Conservation (phyloP, 371 early-diverging fungal genomes). For the Mucor plumbeus region DNA sequence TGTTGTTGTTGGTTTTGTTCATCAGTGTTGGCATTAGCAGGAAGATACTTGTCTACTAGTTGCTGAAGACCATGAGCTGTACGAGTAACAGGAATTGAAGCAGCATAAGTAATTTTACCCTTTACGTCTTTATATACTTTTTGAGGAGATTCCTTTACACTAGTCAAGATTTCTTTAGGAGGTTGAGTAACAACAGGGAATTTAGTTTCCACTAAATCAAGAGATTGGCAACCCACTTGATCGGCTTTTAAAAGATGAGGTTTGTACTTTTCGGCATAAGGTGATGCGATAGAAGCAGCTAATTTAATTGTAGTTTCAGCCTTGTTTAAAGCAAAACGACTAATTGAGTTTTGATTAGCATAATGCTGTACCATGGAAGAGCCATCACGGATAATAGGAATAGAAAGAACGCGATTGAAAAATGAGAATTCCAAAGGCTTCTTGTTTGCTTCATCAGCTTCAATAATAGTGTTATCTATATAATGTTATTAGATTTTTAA, state of each 20-base stretch:
- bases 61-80: conserved; percentile 19
- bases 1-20: neutral
- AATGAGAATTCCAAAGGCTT: conserved; percentile 27
- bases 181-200: conserved; percentile 62
- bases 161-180: conserved; percentile 56
- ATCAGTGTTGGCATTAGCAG: conserved; percentile 11
- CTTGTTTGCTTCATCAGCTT: conserved; percentile 29
- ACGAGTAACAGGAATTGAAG: conserved; percentile 38
- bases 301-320: conserved; percentile 50
- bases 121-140: conserved; percentile 30
- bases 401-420: conserved; percentile 54
- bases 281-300: conserved; percentile 51
- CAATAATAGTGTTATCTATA: conserved; percentile 9
- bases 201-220: conserved; percentile 63
- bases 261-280: conserved; percentile 55
- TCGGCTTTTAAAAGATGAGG: conserved; percentile 59
- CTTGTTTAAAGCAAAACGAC: conserved; percentile 56
- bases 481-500: no score
- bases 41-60: conserved; percentile 51
- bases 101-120: conserved; percentile 6
- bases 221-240: conserved; percentile 63
- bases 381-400: conserved; percentile 67
- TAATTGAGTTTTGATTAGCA: conserved; percentile 60
- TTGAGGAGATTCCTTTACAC: conserved; percentile 27
- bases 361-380: conserved; percentile 55